phyloP scores from a whole-genome alignment of 2,329 filamentous ascomycete species.

The Sporothrix euskadiensis region DNA sequence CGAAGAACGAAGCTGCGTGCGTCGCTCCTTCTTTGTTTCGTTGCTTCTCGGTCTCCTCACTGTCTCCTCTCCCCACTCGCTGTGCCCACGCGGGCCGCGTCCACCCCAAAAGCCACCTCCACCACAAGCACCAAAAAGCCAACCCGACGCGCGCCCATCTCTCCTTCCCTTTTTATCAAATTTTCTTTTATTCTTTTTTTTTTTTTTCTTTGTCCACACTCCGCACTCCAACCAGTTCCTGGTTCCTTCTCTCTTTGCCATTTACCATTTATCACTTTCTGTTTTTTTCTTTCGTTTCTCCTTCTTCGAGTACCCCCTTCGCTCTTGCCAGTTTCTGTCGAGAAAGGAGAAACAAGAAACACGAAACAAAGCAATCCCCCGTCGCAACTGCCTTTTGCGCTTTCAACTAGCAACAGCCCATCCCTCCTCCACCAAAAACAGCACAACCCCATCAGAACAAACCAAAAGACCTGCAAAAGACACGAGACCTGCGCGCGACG shows the following conservation, averaged over 20 bases:
- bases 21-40: neutral
- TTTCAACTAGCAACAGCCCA: neutral
- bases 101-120: conserved; percentile 9
- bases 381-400: neutral
- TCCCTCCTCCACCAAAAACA: neutral
- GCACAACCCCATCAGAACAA: neutral
- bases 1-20: neutral
- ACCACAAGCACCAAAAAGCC: neutral
- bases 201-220: conserved; percentile 1
- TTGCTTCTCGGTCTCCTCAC: neutral
- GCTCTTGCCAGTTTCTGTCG: neutral
- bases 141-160: neutral
- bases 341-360: conserved; percentile 5
- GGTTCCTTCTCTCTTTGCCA: neutral
- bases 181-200: conserved; percentile 11
- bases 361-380: conserved; percentile 12
- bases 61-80: neutral
- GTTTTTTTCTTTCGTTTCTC: neutral
- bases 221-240: neutral
- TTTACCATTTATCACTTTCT: neutral
- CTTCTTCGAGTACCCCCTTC: neutral
- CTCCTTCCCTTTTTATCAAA: neutral
- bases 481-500: neutral
- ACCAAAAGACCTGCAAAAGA: neutral
- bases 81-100: conserved; percentile 24